Evolutionary conservation across 192 early-diverging fungal species (phyloP), one percentile per base, ranked within the genome.

Genomic region (Borealophlyctis nickersoniae): DNA sequence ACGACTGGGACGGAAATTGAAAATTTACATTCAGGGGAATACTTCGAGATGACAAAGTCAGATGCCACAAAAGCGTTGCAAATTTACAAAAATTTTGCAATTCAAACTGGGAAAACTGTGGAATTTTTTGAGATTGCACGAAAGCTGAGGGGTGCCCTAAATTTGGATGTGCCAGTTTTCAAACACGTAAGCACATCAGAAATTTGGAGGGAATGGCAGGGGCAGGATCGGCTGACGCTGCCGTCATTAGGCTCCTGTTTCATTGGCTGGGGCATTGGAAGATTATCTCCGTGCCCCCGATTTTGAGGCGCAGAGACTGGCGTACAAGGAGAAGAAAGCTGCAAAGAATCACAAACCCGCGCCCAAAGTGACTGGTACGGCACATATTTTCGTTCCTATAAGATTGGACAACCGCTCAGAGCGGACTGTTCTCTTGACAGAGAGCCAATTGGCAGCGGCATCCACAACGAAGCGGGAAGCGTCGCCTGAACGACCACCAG

Each of bases 81-180:
- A 45, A 86, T 91, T 35, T 92, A 92, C 77, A 91, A 91, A 60
- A 77, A 52, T 13, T 92, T 89, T 73, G 87, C 86, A 23, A 76
- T 77, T 30, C 89, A 92, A 55, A 89, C 88, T 1, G 81, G 81
- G 49, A 80, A 76, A 50, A 79, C 77, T 2, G 76, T 89, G n/a
- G 83, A 84, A 30, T 89, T 88, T 56, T 81, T 92, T 49, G 75
- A 84, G 27, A 79, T 80, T 58, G 89, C 87, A 27, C 81, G 85
- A 52, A 83, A 74, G 27, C 65, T 88, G 36, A 73, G 81, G 56
- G 36, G 64, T 30, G 74, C 72, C 19, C 74, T 91, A 29, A 72
- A 81, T 28, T 80, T 89, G 28, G 76, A 79, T 30, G 87, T 92
- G 59, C 91, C 89, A 19, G 73, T 73, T 49, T 77, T 91, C 51